Conservation (phyloP, 163 green algal species). For the Scenedesmus sp. region DNA sequence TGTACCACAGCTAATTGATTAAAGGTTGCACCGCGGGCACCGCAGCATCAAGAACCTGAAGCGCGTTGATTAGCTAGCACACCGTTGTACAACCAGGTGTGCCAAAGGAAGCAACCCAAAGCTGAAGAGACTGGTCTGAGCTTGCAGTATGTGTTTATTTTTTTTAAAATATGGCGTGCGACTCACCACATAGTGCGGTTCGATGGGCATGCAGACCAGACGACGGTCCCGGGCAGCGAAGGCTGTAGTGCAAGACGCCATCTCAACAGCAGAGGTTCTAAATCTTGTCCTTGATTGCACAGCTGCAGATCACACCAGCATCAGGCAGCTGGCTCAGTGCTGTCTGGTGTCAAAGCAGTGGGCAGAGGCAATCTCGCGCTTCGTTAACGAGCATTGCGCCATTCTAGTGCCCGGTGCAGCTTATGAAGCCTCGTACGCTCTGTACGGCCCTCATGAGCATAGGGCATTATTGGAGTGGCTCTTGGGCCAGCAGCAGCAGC, state of each 20-base stretch:
- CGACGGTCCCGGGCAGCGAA: background rate
- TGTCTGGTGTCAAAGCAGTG: background rate
- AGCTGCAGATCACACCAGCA: background rate
- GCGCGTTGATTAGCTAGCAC: too few species aligned
- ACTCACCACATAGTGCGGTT: too few species aligned
- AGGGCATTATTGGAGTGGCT: background rate
- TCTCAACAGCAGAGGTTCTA: background rate
- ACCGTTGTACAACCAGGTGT: too few species aligned
- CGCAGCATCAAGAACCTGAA: too few species aligned
- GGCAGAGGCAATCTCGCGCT: background rate
- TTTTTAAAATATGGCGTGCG: background rate
- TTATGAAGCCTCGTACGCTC: background rate
- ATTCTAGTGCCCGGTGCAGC: background rate
- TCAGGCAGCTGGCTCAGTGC: background rate
- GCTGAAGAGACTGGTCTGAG: too few species aligned
- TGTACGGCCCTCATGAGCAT: background rate
- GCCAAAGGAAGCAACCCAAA: too few species aligned
- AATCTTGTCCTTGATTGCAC: background rate
- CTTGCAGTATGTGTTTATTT: too few species aligned
- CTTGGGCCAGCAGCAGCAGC: background rate
- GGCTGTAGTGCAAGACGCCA: background rate
- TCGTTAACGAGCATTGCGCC: background rate
- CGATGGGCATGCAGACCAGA: background rate
- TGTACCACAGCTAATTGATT: too few species aligned
- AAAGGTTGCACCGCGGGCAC: too few species aligned